Conservation (phyloP, 2,329 filamentous ascomycete species). For the Nemania bipapillata region DNA sequence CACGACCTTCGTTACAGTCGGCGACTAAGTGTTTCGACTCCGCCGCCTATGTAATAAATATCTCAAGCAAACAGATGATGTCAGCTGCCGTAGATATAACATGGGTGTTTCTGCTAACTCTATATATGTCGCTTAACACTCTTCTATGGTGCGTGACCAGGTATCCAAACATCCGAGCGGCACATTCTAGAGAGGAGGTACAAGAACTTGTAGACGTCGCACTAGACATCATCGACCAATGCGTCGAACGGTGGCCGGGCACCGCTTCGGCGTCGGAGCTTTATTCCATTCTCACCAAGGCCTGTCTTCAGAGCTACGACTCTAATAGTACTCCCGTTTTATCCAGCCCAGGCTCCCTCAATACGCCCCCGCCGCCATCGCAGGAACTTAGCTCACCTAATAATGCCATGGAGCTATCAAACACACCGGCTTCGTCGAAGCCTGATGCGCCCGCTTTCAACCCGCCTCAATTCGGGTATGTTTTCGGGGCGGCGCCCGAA, state of each 20-base stretch:
- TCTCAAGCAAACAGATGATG: conserved; percentile 82
- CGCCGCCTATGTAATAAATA: conserved; percentile 80
- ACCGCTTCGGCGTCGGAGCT: conserved; percentile 84
- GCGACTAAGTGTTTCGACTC: conserved; percentile 86
- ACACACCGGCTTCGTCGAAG: conserved; percentile 51
- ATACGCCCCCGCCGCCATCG: conserved; percentile 61
- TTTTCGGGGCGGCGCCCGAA: conserved; percentile 67
- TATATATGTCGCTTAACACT: conserved; percentile 93
- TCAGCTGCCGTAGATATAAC: conserved; percentile 83
- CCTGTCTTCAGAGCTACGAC: conserved; percentile 89
- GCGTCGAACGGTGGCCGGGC: conserved; percentile 90
- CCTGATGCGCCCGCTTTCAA: conserved; percentile 56
- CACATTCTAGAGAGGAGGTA: conserved; percentile 78
- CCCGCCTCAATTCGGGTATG: conserved; percentile 67
- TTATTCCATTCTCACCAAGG: conserved; percentile 84
- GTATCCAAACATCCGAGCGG: conserved; percentile 81
- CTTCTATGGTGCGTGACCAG: conserved; percentile 86
- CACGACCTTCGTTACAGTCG: conserved; percentile 81
- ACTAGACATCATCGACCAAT: conserved; percentile 80
- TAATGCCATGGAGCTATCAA: conserved; percentile 54
- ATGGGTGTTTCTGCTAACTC: conserved; percentile 88
- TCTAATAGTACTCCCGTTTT: conserved; percentile 58
- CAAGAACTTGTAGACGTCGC: conserved; percentile 78
- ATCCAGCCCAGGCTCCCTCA: conserved; percentile 52
- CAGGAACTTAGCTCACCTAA: conserved; percentile 62